Conservation (phyloP, 1,284 basidiomycete genomes). For the Naganishia sp. region DNA sequence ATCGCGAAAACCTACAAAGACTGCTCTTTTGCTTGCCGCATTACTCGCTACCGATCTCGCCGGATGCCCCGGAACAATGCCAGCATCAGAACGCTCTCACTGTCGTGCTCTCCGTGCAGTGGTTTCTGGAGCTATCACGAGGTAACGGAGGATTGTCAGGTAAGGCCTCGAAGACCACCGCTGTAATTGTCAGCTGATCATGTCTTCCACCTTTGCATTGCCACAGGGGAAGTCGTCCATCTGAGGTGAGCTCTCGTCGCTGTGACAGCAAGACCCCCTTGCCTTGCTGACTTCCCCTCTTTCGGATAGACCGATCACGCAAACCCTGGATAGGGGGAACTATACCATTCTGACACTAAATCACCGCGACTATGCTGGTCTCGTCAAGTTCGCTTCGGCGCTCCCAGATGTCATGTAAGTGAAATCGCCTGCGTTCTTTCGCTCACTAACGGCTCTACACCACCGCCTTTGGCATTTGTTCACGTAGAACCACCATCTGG, state of each 20-base stretch:
- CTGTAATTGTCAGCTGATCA: not conserved
- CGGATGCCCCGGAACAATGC: not conserved
- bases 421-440: too few species aligned
- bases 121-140: constrained; percentile 8
- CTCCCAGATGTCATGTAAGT: constrained; percentile 25
- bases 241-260: not conserved
- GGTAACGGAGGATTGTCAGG: not conserved
- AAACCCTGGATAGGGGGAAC: not conserved
- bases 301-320: not conserved
- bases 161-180: too few species aligned
- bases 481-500: constrained; percentile 14
- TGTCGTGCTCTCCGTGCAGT: constrained; percentile 5
- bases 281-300: too few species aligned
- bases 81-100: not conserved
- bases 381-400: constrained; percentile 7
- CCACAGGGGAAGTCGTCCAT: not conserved
- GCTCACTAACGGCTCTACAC: too few species aligned
- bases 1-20: not conserved
- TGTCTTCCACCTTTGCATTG: not conserved
- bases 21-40: constrained; percentile 9
- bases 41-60: not conserved
- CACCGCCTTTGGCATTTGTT: not conserved
- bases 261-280: not conserved
- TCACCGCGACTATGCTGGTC: constrained; percentile 1
- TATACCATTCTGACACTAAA: constrained; percentile 4